These are phyloP conservation scores for Diutina pseudorugosa DNA, from an alignment of 1,139 yeast species.

Conservation along the genomic window DNA sequence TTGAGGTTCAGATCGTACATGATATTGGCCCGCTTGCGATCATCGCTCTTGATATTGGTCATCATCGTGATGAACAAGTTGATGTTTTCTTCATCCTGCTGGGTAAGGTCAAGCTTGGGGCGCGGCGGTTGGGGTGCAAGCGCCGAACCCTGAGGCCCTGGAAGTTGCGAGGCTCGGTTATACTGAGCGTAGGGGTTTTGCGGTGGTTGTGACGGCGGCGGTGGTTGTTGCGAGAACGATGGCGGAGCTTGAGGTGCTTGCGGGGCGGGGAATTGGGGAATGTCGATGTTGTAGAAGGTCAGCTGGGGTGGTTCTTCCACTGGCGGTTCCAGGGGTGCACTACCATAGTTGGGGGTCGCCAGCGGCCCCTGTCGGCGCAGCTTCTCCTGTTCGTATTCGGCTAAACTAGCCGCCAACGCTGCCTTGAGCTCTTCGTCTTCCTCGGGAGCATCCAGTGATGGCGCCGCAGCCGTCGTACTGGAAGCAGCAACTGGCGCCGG, in stretches of 20 bases:
- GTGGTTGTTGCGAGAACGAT: not conserved
- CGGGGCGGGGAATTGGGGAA: not conserved
- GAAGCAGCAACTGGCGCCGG: conserved; percentile 4
- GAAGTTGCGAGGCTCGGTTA: not conserved
- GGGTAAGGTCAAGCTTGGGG: conserved; percentile 26
- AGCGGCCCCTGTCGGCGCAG: conserved; percentile 8
- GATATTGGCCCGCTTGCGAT: conserved; percentile 38
- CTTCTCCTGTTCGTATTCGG: conserved; percentile 27
- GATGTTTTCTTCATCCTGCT: conserved; percentile 56
- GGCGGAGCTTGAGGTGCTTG: not conserved
- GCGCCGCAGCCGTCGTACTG: conserved; percentile 2
- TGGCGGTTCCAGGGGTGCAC: conserved; percentile 8
- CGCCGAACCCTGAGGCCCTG: not conserved
- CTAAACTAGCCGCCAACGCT: conserved; percentile 88
- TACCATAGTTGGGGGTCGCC: not conserved
- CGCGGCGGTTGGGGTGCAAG: not conserved
- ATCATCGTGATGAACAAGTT: conserved; percentile 59
- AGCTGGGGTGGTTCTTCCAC: not conserved
- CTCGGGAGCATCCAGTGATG: conserved; percentile 9
- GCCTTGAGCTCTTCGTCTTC: conserved; percentile 85
- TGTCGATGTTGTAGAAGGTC: not conserved
- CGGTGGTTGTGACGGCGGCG: not conserved
- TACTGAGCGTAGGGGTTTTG: not conserved
- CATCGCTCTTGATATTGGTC: conserved; percentile 36
- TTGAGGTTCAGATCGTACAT: conserved; percentile 51